These are phyloP conservation scores for Colletotrichum noveboracense DNA, from an alignment of 2,329 filamentous ascomycete genomes.

Conservation along the genomic window DNA sequence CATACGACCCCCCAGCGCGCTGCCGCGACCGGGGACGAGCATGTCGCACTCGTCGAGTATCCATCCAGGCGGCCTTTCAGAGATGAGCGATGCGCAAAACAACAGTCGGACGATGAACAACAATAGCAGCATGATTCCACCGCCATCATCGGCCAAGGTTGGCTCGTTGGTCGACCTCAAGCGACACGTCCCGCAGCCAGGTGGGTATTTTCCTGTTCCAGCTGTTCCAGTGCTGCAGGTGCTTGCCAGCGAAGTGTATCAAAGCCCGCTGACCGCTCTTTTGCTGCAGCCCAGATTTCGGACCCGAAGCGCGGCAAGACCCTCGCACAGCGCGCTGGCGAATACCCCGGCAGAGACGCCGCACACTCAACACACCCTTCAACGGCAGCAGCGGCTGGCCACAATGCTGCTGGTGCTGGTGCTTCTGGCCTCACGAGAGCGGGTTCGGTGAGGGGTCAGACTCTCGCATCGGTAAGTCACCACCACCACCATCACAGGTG, in stretches of 20 bases:
- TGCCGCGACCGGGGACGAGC: slow-evolving; percentile 23
- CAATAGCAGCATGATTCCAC: slow-evolving; percentile 46
- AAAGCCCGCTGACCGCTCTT: slow-evolving; percentile 1
- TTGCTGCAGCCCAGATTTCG: slow-evolving; percentile 43
- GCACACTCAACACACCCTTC: not conserved
- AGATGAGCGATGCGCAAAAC: slow-evolving; percentile 65
- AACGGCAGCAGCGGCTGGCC: slow-evolving; percentile 31
- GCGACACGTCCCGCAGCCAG: slow-evolving; percentile 52
- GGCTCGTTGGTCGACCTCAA: slow-evolving; percentile 44
- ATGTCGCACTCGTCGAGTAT: not conserved
- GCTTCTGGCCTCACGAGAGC: slow-evolving; percentile 29
- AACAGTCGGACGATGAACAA: slow-evolving; percentile 50
- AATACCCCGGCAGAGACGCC: slow-evolving; percentile 50
- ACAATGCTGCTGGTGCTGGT: not conserved
- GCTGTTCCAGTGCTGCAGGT: not conserved
- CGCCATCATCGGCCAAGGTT: slow-evolving; percentile 35
- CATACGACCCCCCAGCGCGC: slow-evolving; percentile 23
- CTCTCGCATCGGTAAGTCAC: slow-evolving; percentile 8
- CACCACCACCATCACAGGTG: not conserved
- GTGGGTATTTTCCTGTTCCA: slow-evolving; percentile 34
- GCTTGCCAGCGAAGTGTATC: not conserved
- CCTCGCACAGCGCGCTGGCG: slow-evolving; percentile 58
- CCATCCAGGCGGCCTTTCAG: slow-evolving; percentile 47
- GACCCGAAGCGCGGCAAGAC: slow-evolving; percentile 64
- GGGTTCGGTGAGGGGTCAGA: not conserved